Evolutionary conservation across 2,329 filamentous ascomycete genomes (phyloP).

Genomic region (Fusarium nisikadoi): DNA sequence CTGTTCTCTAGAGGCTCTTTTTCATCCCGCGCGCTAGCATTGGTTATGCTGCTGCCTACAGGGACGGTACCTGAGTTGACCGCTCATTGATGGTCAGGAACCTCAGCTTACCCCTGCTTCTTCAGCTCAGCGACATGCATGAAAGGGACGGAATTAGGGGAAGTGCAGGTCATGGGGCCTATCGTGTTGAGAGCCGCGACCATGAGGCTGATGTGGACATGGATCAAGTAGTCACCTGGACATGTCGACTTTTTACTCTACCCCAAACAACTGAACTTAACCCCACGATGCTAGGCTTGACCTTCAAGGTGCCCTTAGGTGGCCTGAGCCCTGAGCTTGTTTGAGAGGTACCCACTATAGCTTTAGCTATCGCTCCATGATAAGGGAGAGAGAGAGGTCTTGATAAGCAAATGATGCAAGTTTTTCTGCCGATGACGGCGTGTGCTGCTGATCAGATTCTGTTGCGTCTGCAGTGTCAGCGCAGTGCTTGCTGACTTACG

Average conservation of each 20-base stretch:
- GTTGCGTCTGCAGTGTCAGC: background rate
- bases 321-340: slow-evolving; percentile 12
- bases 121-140: slow-evolving; percentile 19
- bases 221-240: slow-evolving; percentile 24
- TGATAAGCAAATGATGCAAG: slow-evolving; percentile 14
- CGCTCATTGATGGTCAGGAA: slow-evolving; percentile 17
- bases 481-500: background rate
- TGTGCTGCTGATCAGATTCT: slow-evolving; percentile 7
- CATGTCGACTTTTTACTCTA: background rate
- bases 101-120: slow-evolving; percentile 28
- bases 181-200: slow-evolving; percentile 17
- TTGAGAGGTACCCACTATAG: slow-evolving; percentile 16
- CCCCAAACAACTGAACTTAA: slow-evolving; percentile 1
- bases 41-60: slow-evolving; percentile 22
- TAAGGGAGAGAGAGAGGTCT: background rate
- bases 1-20: background rate
- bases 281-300: slow-evolving; percentile 22
- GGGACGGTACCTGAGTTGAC: slow-evolving; percentile 16
- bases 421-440: slow-evolving; percentile 12
- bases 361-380: slow-evolving; percentile 8
- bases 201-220: slow-evolving; percentile 25
- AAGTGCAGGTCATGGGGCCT: slow-evolving; percentile 10
- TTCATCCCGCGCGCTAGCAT: background rate
- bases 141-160: background rate
- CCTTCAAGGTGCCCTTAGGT: slow-evolving; percentile 8